Base-by-base conservation (phyloP, 2,329 filamentous ascomycete genomes). In the Diplodia intermedia region DNA sequence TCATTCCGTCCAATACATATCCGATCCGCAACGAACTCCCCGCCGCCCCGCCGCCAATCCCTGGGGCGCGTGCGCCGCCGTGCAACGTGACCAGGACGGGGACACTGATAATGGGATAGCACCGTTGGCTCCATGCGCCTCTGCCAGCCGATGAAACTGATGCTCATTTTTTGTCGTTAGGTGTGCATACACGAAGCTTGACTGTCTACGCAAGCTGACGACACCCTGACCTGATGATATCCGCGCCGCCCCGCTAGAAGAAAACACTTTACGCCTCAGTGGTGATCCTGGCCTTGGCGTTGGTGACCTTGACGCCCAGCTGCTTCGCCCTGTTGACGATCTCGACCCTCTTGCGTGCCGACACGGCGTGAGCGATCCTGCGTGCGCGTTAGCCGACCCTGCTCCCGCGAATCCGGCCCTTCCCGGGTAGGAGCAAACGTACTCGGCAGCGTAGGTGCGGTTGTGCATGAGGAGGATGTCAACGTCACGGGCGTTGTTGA, bases 401-500 rank as follows among this genome's bases (percentile, higher is more conserved):
- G 55, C 31, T 29, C 20, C 23, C 38, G 18, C 14, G 18, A 31
- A 33, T 43, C 53, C 36, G 33, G 61, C n/a, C 54, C 38, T 50
- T 6, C 11, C 40, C 12, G 50, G 66, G 50, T 56, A 62, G 36
- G 47, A 49, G 50, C 15, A 52, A 68, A 89, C 93, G 78, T 93
- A 97, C 94, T 99, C 95, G 82, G 95, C 95, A 82, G 95, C 95
- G 86, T 92, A 97, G 84, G 93, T 97, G 83, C 91, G 91, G 92
- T 98, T 98, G 91, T 99, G 95, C 95, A 99, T 99, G 79, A 99
- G 88, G 80, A 99, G 90, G 72, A 99, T 91, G 85, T 99, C 94
- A 80, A 99, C 90, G 78, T 99, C 95, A 82, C 90, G 89, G 84
- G 89, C 84, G 89, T 99, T 99, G 90, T 91, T 93, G 86, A 99